phyloP scores from a whole-genome alignment of 2,329 filamentous ascomycete genomes.

The Leptographium galeiforme region DNA sequence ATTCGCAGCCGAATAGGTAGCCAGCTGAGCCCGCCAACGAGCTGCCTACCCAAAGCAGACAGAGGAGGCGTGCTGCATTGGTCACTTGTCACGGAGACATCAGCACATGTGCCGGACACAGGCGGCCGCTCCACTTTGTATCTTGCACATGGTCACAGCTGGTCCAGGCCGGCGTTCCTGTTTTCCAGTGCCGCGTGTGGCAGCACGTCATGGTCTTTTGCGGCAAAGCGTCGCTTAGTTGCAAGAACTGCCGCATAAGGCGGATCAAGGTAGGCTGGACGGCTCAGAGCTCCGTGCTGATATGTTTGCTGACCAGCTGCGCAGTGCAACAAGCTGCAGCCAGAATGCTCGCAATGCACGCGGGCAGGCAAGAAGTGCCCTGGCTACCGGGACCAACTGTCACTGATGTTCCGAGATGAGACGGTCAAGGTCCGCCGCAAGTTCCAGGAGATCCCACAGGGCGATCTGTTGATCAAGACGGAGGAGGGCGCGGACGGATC shows the following conservation, averaged over 20 bases:
- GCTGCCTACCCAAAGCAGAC: background rate
- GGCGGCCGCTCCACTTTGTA: background rate
- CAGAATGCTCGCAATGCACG: constrained; percentile 49
- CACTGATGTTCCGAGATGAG: constrained; percentile 54
- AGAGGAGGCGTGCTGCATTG: background rate
- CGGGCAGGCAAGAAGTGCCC: constrained; percentile 47
- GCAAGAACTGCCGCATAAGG: constrained; percentile 37
- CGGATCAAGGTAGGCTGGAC: constrained; percentile 36
- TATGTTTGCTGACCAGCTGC: background rate
- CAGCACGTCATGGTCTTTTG: constrained; percentile 36
- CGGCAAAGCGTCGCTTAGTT: constrained; percentile 42
- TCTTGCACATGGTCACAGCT: background rate
- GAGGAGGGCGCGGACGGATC: background rate
- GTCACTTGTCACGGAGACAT: background rate
- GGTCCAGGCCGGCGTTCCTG: background rate
- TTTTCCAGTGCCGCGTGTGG: too few relatives aligned
- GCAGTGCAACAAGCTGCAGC: constrained; percentile 47
- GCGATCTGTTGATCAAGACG: background rate
- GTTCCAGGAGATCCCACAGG: constrained; percentile 25
- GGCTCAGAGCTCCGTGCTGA: background rate
- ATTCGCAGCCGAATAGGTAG: background rate
- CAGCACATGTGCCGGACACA: background rate
- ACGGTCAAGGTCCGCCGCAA: constrained; percentile 48
- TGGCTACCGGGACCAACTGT: constrained; percentile 50
- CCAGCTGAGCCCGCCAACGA: background rate